Percentiles rank a stretch among this genome's conserved stretches.
These are phyloP conservation scores for Trichoderma sp. DNA, from an alignment of 2,329 filamentous ascomycete genomes.

Conservation along the genomic window DNA sequence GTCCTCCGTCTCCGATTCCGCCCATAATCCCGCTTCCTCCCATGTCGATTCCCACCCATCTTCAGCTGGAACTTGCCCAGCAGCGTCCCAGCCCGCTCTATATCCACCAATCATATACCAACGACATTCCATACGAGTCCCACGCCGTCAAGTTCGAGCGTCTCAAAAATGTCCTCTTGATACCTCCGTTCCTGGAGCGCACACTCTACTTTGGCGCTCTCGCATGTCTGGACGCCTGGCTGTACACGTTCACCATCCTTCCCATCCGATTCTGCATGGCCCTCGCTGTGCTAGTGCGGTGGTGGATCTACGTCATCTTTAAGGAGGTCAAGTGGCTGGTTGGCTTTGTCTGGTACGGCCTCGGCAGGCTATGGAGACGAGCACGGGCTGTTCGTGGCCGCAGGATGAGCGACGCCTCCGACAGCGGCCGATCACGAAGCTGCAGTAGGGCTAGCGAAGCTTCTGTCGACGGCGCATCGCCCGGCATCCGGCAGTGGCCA, in stretches of 20 bases:
- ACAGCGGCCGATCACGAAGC: slow-evolving; percentile 45
- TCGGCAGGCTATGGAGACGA: slow-evolving; percentile 75
- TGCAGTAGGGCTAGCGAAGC: slow-evolving; percentile 43
- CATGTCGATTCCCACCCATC: slow-evolving; percentile 66
- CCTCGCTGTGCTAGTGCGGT: slow-evolving; percentile 71
- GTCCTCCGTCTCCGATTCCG: slow-evolving; percentile 53
- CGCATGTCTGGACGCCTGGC: slow-evolving; percentile 92
- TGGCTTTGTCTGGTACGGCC: slow-evolving; percentile 76
- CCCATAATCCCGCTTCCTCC: slow-evolving; percentile 63
- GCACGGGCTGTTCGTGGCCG: slow-evolving; percentile 49
- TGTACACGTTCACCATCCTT: slow-evolving; percentile 94
- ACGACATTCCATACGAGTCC: slow-evolving; percentile 80
- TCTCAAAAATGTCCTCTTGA: slow-evolving; percentile 80
- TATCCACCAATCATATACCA: slow-evolving; percentile 60
- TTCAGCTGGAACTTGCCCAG: slow-evolving; percentile 66
- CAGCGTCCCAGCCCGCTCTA: slow-evolving; percentile 66
- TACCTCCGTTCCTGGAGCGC: slow-evolving; percentile 81
- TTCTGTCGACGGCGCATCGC: slow-evolving; percentile 30
- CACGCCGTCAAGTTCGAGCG: slow-evolving; percentile 90
- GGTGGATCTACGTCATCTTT: slow-evolving; percentile 72
- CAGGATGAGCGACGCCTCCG: slow-evolving; percentile 40
- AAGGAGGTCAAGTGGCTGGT: slow-evolving; percentile 73
- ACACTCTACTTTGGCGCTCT: slow-evolving; percentile 85
- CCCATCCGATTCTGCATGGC: slow-evolving; percentile 87
- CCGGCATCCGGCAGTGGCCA: slow-evolving; percentile 19